Evolutionary conservation across 2,329 filamentous ascomycete genomes (phyloP).

Genomic region (Talaromyces funiculosus): DNA sequence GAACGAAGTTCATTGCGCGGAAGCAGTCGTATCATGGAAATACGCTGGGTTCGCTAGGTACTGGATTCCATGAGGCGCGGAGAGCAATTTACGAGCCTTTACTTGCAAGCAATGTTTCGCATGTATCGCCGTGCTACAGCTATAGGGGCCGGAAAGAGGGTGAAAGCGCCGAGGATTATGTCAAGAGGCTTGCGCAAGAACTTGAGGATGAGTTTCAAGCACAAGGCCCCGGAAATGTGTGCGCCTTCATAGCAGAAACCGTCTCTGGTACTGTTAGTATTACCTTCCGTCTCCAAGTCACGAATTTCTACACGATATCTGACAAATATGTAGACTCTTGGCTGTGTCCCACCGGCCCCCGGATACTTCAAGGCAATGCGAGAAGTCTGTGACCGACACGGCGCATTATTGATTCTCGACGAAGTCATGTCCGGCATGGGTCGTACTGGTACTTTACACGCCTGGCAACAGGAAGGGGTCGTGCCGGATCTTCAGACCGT

Average conservation of each 20-base stretch:
- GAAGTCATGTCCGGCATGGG: slow-evolving; percentile 68
- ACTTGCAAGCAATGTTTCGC: slow-evolving; percentile 41
- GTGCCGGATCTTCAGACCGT: slow-evolving; percentile 56
- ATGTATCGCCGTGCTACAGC: neutral
- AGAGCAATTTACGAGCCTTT: slow-evolving; percentile 56
- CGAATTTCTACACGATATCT: neutral
- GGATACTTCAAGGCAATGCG: slow-evolving; percentile 64
- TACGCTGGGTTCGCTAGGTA: slow-evolving; percentile 60
- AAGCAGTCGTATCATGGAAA: slow-evolving; percentile 63
- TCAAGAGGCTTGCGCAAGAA: slow-evolving; percentile 54
- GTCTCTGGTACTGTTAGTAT: slow-evolving; percentile 52
- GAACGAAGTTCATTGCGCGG: slow-evolving; percentile 57
- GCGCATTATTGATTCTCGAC: slow-evolving; percentile 66
- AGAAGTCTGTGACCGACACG: slow-evolving; percentile 61
- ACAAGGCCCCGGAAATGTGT: slow-evolving; percentile 59
- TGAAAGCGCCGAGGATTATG: slow-evolving; percentile 52
- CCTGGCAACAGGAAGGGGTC: slow-evolving; percentile 54
- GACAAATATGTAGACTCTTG: slow-evolving; percentile 44
- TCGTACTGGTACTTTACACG: slow-evolving; percentile 54
- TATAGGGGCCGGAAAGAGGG: neutral
- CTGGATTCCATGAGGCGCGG: slow-evolving; percentile 58
- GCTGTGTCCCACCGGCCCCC: slow-evolving; percentile 56
- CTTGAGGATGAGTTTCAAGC: slow-evolving; percentile 59
- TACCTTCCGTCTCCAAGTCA: too few species aligned
- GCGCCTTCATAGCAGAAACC: slow-evolving; percentile 66